Evolutionary conservation across 129 eudicot species (phyloP).

Genomic region (Rutidosis leptorrhynchoides): DNA sequence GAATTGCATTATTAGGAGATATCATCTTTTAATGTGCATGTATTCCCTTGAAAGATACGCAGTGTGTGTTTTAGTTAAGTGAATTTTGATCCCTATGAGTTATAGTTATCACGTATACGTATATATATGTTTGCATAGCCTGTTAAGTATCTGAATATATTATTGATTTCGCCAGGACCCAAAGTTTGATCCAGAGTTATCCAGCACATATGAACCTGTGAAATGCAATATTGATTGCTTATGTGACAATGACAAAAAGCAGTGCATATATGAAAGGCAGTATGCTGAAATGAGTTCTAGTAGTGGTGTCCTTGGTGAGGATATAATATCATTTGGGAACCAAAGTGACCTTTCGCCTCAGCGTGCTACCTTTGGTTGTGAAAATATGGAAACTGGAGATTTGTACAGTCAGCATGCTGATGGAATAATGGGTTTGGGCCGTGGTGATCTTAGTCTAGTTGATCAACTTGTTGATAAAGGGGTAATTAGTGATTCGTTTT

Average conservation of each 20-base stretch:
- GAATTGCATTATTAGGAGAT: too few species aligned
- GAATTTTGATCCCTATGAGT: background rate
- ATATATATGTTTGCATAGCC: background rate
- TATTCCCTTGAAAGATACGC: background rate
- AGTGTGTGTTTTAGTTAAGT: background rate
- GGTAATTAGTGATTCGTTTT: slow-evolving; percentile 84
- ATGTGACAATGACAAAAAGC: slow-evolving; percentile 59
- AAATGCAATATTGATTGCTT: slow-evolving; percentile 75
- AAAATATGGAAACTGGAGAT: slow-evolving; percentile 87
- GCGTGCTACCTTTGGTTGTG: slow-evolving; percentile 90
- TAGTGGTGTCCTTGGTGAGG: slow-evolving; percentile 91
- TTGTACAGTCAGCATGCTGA: slow-evolving; percentile 93
- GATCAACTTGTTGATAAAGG: slow-evolving; percentile 94
- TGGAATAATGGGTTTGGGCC: slow-evolving; percentile 99
- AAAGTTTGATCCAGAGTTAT: slow-evolving; percentile 74
- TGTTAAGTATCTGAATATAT: slow-evolving; percentile 3
- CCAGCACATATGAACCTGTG: slow-evolving; percentile 68
- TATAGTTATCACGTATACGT: background rate
- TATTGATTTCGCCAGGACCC: slow-evolving; percentile 67
- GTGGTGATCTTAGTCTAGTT: slow-evolving; percentile 83
- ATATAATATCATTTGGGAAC: slow-evolving; percentile 84
- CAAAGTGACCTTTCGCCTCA: slow-evolving; percentile 88
- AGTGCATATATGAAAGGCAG: slow-evolving; percentile 74
- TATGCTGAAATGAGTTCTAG: slow-evolving; percentile 99
- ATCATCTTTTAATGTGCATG: too few species aligned